These are phyloP conservation scores for Trichoderma sp. DNA, from an alignment of 2,329 filamentous ascomycete genomes.

Conservation along the genomic window DNA sequence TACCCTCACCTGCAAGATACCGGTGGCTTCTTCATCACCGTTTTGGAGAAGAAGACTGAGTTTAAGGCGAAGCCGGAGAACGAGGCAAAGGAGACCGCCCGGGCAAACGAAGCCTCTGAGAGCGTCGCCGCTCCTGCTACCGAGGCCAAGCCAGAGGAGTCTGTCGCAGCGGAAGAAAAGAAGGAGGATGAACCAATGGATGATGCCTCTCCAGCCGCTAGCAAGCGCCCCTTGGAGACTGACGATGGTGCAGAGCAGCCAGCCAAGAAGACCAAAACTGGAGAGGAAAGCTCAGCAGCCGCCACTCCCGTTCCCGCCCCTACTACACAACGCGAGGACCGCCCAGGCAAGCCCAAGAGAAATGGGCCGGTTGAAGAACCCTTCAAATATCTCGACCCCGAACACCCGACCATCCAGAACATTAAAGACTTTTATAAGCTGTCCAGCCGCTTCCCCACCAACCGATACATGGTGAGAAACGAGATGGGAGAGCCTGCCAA, in stretches of 20 bases:
- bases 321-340: slow-evolving; percentile 27
- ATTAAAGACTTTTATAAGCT: slow-evolving; percentile 86
- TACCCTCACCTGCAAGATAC: slow-evolving; percentile 97
- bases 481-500: slow-evolving; percentile 82
- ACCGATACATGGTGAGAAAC: slow-evolving; percentile 96
- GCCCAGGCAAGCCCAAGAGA: slow-evolving; percentile 38
- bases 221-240: slow-evolving; percentile 37
- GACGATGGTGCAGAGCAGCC: slow-evolving; percentile 39
- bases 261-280: slow-evolving; percentile 50
- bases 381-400: slow-evolving; percentile 80
- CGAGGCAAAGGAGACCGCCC: slow-evolving; percentile 39
- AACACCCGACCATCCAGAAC: slow-evolving; percentile 71
- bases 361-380: slow-evolving; percentile 74
- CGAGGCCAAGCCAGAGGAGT: slow-evolving; percentile 31
- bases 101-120: slow-evolving; percentile 18
- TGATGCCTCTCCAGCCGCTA: slow-evolving; percentile 32
- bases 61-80: slow-evolving; percentile 74
- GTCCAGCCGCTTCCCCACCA: slow-evolving; percentile 77
- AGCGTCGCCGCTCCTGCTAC: slow-evolving; percentile 17
- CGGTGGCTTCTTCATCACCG: slow-evolving; percentile 95
- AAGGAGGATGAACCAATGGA: slow-evolving; percentile 32
- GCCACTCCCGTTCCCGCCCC: slow-evolving; percentile 21
- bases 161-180: slow-evolving; percentile 30
- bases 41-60: slow-evolving; percentile 86
- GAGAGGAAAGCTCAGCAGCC: slow-evolving; percentile 24